Evolutionary conservation across 345 rosid species (phyloP).

Genomic region (Linum lewisii): DNA sequence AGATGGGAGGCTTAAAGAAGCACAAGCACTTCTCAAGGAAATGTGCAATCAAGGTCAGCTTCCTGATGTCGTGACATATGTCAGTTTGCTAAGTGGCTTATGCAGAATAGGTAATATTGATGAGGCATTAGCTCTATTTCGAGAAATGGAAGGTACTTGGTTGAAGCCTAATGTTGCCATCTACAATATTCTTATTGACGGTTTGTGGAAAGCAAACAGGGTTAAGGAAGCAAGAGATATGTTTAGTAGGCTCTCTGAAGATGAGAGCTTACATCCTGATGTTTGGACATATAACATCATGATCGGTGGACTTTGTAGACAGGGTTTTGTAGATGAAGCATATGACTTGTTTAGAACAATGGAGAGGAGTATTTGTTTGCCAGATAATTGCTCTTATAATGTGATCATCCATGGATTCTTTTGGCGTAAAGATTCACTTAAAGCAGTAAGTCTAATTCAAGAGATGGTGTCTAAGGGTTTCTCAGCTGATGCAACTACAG

Average conservation of each 20-base stretch:
- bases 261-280: not conserved
- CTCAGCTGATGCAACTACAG: not conserved
- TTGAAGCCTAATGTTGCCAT: not conserved
- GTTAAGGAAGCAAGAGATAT: not conserved
- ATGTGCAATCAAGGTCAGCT: not conserved
- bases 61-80: not conserved
- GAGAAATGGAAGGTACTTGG: not conserved
- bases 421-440: not conserved
- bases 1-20: not conserved
- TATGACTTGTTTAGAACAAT: not conserved
- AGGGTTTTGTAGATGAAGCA: not conserved
- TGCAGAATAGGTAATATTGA: slow-evolving; percentile 2
- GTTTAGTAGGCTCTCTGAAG: not conserved
- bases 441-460: not conserved
- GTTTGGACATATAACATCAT: not conserved
- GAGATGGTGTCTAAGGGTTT: not conserved
- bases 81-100: not conserved
- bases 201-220: not conserved
- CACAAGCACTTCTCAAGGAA: not conserved
- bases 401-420: not conserved
- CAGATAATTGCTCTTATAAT: not conserved
- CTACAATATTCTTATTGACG: not conserved
- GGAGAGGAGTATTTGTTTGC: not conserved
- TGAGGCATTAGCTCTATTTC: slow-evolving; percentile 2
- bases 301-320: not conserved